Conservation (phyloP, 495 filamentous ascomycete genomes). For the Penicillium lividum region DNA sequence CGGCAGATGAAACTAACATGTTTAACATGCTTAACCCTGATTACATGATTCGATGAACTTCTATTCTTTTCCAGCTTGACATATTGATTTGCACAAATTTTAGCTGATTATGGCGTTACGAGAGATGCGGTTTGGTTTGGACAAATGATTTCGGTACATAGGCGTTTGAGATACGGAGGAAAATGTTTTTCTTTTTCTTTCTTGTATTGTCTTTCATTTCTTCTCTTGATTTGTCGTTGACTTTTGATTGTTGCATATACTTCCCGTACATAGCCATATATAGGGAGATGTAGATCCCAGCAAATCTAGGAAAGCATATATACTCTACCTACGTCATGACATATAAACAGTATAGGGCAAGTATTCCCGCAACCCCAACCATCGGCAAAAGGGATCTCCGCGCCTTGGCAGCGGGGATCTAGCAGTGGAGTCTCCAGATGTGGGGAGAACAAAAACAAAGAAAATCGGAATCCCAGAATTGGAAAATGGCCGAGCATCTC, state of each 20-base stretch:
- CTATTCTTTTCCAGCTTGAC: neutral
- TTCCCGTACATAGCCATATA: constrained; percentile 5
- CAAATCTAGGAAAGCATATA: neutral
- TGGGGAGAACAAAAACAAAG: neutral
- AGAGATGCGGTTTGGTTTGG: neutral
- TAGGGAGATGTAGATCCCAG: neutral
- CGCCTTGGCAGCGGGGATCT: neutral
- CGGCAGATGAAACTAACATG: constrained; percentile 1
- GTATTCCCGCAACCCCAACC: neutral
- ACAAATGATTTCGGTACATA: neutral
- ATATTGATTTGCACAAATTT: neutral
- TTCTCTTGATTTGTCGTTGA: neutral
- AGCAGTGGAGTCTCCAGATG: too few relatives aligned
- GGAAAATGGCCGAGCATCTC: too few relatives aligned
- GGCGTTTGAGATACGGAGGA: constrained; percentile 8
- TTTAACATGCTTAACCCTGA: neutral
- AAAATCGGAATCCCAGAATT: neutral
- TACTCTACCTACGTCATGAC: neutral
- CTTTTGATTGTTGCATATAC: constrained; percentile 1
- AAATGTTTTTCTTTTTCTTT: neutral
- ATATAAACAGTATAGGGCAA: neutral
- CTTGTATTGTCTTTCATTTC: neutral
- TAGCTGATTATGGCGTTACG: neutral
- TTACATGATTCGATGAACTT: neutral
- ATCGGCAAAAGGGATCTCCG: constrained; percentile 1